Evolutionary conservation across 1,284 basidiomycete species (phyloP), one percentile per base, ranked within the genome.

Genomic region (Trichosporon sp.): DNA sequence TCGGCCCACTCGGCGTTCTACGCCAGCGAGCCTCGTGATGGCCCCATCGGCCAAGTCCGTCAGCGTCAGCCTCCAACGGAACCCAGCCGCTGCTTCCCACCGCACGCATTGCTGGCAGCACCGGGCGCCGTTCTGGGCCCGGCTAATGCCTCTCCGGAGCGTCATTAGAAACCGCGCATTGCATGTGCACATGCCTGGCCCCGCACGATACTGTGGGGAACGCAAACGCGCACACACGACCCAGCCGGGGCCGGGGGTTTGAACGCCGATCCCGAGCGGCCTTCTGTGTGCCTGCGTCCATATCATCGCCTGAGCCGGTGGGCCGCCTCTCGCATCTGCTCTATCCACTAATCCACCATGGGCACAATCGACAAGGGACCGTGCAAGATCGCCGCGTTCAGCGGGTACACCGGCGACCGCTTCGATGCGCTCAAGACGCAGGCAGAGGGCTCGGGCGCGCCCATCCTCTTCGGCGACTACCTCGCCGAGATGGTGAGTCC

Each of bases 401-500:
- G 71, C 64, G 71, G 71, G n/a, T 70, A 66, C 60, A 44, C 25
- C 5, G 65, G 60, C 35, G 68, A 69, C 27, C 65, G 65, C 7
- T 65, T 51, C 8, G 42, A 62, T n/a, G 70, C 71, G 23, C 69
- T 72, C 47, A 64, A 65, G 51, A 35, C 51, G 13, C 69, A 70
- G 51, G 67, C 71, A 1, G 65, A 68, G 42, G 62, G 32, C 29
- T 51, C 65, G 18, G 69, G 69, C 7, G 65, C 66, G 23, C 44
- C 47, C 13, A 63, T 72, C n/a, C 67, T 72, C 21, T 72, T 72
- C 23, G 71, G 71, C 29, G 71, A 72, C 67, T 72, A 72, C 67
- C 67, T 72, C 1, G 71, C 71, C 35, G 71, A 72, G 64, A 68
- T 70, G 67, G 71, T 72, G 65, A 53, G 70, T 65, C n/a, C n/a